phyloP scores from a whole-genome alignment of 257 asterid species.

The Solanum rostratum region DNA sequence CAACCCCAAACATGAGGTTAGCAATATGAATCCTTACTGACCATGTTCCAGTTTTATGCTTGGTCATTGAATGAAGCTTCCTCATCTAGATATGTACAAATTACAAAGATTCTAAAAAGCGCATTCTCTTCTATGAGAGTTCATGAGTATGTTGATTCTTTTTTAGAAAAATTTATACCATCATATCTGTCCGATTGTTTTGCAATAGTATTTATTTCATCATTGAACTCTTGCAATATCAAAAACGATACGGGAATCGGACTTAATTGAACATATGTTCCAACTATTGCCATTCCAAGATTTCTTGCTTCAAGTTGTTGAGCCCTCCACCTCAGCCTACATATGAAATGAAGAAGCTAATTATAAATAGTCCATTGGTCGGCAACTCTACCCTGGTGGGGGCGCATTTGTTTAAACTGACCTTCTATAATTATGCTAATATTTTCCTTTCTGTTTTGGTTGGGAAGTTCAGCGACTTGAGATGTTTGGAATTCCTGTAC shows the following conservation, averaged over 20 bases:
- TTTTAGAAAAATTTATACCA: not conserved
- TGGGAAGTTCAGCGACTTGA: constrained; percentile 58
- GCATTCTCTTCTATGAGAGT: not conserved
- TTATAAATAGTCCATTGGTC: not conserved
- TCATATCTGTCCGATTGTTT: not conserved
- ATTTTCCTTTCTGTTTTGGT: not conserved
- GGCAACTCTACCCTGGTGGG: not conserved
- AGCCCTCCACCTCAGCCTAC: not conserved
- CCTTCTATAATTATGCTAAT: not conserved
- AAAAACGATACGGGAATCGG: not conserved
- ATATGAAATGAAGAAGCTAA: not conserved
- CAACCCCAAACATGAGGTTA: too few species aligned
- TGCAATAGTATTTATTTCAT: not conserved
- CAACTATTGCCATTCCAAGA: not conserved
- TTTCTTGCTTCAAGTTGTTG: not conserved
- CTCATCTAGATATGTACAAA: not conserved
- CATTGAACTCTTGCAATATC: not conserved
- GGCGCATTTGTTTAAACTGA: not conserved
- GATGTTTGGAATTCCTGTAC: constrained; percentile 79
- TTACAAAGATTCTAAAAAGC: not conserved
- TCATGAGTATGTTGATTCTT: not conserved
- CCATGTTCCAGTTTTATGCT: not conserved
- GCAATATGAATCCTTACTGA: too few species aligned
- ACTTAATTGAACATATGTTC: not conserved
- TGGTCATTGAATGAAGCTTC: not conserved